A percentile compares a stretch with the other conserved stretches of the same genome.
Evolutionary conservation across 2,329 filamentous ascomycete genomes (phyloP).

Genomic region (Colletotrichum lentis): DNA sequence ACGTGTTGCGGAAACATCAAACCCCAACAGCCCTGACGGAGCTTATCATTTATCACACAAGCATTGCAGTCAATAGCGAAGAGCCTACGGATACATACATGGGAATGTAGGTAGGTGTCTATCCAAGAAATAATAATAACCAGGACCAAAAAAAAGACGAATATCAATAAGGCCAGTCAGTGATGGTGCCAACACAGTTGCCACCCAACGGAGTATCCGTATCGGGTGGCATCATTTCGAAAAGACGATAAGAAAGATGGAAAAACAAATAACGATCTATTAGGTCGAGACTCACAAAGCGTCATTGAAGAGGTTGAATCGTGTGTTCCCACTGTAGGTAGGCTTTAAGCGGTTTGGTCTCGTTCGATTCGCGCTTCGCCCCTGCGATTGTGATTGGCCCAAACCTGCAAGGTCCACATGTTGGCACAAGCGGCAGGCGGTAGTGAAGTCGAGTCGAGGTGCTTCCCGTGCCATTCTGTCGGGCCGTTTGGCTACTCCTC

Average conservation of each 20-base stretch:
- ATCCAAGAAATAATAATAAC: background rate
- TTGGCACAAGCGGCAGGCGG: conserved; percentile 35
- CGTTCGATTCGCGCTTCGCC: conserved; percentile 31
- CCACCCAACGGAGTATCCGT: too few species aligned
- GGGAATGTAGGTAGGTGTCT: background rate
- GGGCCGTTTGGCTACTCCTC: conserved; percentile 13
- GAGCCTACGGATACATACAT: background rate
- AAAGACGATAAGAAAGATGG: background rate
- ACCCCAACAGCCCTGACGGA: background rate
- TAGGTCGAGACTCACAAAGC: conserved; percentile 11
- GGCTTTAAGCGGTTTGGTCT: conserved; percentile 17
- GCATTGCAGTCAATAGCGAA: background rate
- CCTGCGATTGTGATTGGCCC: conserved; percentile 16
- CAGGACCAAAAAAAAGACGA: background rate
- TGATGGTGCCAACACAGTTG: too few species aligned
- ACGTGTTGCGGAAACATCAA: background rate
- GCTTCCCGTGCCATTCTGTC: conserved; percentile 34
- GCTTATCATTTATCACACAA: background rate
- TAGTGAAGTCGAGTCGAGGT: conserved; percentile 21
- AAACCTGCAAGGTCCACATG: background rate
- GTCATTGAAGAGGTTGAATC: conserved; percentile 16
- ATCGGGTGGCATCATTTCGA: background rate
- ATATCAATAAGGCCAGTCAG: too few species aligned
- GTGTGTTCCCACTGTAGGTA: conserved; percentile 12
- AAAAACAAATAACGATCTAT: background rate